Percentiles rank a stretch among this genome's conserved stretches.
These are phyloP conservation scores for Umbellularia californica DNA, from an alignment of 164 flowering plant species.

Conservation along the genomic window DNA sequence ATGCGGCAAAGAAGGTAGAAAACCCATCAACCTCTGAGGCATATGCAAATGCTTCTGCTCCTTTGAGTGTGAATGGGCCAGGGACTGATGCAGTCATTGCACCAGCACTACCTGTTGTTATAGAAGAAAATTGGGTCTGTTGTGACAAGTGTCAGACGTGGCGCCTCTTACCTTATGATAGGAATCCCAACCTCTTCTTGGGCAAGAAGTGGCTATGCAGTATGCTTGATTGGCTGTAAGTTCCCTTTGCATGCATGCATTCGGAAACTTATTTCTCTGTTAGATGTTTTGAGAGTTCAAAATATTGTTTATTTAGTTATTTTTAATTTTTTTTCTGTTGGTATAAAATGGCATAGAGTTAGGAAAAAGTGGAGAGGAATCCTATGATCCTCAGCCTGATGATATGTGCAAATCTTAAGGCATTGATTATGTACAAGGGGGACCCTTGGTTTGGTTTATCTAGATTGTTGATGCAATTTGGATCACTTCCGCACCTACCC, in stretches of 20 bases:
- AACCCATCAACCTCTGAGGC: slow-evolving; percentile 12
- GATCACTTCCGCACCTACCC: background rate
- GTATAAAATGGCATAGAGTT: background rate
- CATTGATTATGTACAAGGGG: background rate
- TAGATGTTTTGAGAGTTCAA: background rate
- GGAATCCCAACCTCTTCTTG: slow-evolving; percentile 53
- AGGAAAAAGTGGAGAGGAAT: background rate
- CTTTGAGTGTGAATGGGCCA: slow-evolving; percentile 5
- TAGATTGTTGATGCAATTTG: background rate
- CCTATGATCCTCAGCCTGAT: background rate
- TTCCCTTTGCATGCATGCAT: slow-evolving; percentile 15
- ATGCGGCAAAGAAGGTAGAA: slow-evolving; percentile 28
- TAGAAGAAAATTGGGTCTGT: slow-evolving; percentile 59
- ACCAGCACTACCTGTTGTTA: slow-evolving; percentile 35
- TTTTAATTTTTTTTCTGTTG: background rate
- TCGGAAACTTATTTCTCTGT: background rate
- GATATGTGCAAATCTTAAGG: background rate
- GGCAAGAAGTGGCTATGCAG: slow-evolving; percentile 80
- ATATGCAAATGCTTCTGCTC: slow-evolving; percentile 1
- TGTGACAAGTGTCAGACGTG: slow-evolving; percentile 87
- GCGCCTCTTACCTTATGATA: slow-evolving; percentile 85
- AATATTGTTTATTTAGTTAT: background rate
- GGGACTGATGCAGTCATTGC: slow-evolving; percentile 20
- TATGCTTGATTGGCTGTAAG: slow-evolving; percentile 98
- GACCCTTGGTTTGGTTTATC: background rate